Percentiles rank a stretch among this genome's conserved stretches.
phyloP scores from a whole-genome alignment of 148 eudicot species.

The Rhododendron vialii region DNA sequence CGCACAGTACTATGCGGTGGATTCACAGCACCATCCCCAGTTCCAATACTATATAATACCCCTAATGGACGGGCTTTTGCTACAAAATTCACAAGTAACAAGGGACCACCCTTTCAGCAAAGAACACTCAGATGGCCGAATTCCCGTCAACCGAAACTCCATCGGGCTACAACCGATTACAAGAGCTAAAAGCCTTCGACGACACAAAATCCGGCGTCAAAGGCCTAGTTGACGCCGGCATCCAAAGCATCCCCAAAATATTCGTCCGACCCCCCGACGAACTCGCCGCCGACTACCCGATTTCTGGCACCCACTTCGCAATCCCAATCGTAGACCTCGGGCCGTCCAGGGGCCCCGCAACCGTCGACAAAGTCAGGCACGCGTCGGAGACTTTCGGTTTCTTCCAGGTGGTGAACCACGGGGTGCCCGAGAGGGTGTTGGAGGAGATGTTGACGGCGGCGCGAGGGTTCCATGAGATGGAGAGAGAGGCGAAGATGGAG shows the following conservation, averaged over 20 bases:
- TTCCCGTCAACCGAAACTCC: not conserved
- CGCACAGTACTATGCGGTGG: too few relatives aligned
- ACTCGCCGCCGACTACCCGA: conserved; percentile 8
- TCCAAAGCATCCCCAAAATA: conserved; percentile 22
- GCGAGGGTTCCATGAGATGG: conserved; percentile 12
- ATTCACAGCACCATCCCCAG: too few relatives aligned
- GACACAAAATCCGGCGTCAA: conserved; percentile 35
- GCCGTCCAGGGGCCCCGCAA: not conserved
- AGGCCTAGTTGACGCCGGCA: conserved; percentile 28
- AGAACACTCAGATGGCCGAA: not conserved
- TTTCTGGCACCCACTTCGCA: not conserved
- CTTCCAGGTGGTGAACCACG: conserved; percentile 39
- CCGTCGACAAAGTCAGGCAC: not conserved
- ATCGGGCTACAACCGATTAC: not conserved
- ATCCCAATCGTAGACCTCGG: conserved; percentile 24
- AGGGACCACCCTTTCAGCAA: not conserved
- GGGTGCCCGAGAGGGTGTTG: conserved; percentile 7
- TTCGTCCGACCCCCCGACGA: conserved; percentile 28
- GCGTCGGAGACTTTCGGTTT: conserved; percentile 31
- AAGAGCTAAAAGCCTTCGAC: conserved; percentile 23
- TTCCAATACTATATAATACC: too few relatives aligned
- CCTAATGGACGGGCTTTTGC: too few relatives aligned
- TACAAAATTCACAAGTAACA: too few relatives aligned
- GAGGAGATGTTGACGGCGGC: conserved; percentile 12
- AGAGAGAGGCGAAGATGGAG: conserved; percentile 6